Evolutionary conservation across 768 basidiomycete genomes (phyloP).

Genomic region (Boletus tomentosulus): DNA sequence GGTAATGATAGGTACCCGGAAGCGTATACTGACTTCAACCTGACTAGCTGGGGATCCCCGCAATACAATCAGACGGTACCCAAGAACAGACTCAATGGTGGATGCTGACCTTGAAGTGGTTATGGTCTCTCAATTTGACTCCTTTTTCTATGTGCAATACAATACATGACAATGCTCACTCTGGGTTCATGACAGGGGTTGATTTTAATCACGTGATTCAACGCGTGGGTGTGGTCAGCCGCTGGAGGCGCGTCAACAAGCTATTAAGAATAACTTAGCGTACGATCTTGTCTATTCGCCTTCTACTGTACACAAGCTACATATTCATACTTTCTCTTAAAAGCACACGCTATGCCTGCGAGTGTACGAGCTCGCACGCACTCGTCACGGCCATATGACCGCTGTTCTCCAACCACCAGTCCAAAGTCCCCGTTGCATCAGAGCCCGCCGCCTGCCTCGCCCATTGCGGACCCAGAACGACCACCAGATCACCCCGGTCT

Average conservation of each 20-base stretch:
- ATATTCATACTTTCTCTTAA: conserved; percentile 15
- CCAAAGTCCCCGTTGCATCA: background rate
- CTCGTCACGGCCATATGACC: conserved; percentile 23
- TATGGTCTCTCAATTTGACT: conserved; percentile 4
- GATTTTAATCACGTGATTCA: conserved; percentile 30
- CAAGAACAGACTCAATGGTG: conserved; percentile 45
- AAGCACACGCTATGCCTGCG: conserved; percentile 20
- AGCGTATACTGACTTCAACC: conserved; percentile 42
- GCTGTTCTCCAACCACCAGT: conserved; percentile 10
- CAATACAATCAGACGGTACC: conserved; percentile 52
- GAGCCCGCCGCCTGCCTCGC: background rate
- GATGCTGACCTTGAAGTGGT: conserved; percentile 18
- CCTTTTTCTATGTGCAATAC: background rate
- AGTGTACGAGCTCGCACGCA: conserved; percentile 12
- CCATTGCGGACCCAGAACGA: background rate
- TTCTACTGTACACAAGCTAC: conserved; percentile 24
- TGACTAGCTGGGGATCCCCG: conserved; percentile 40
- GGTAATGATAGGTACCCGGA: conserved; percentile 33
- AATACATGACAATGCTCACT: background rate
- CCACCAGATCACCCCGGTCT: conserved; percentile 42
- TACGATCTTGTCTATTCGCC: conserved; percentile 17
- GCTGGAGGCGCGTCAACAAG: conserved; percentile 12
- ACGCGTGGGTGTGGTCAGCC: conserved; percentile 27
- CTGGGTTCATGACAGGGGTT: conserved; percentile 9
- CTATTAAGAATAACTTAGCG: conserved; percentile 8